Evolutionary conservation across 768 basidiomycete species (phyloP).

Genomic region (Chalciporus sphaerocephalus): DNA sequence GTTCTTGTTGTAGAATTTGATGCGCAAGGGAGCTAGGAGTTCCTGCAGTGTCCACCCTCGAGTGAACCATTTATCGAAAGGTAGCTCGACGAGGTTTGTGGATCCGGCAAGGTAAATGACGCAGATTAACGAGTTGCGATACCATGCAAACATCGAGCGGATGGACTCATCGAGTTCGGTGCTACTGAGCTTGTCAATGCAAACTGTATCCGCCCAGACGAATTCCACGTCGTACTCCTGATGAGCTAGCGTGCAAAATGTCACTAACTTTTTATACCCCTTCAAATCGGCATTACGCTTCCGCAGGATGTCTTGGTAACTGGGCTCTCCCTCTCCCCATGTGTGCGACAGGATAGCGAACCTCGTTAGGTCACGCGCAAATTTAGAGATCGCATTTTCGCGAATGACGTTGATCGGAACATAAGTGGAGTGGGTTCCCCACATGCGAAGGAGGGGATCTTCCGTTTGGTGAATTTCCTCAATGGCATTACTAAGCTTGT

Average conservation of each 20-base stretch:
- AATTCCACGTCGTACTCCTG: slow-evolving; percentile 1
- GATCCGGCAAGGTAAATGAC: slow-evolving; percentile 5
- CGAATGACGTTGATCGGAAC: not conserved
- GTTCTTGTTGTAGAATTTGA: not conserved
- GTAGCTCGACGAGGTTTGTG: not conserved
- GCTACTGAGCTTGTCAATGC: slow-evolving; percentile 19
- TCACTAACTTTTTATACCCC: not conserved
- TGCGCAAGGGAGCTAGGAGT: not conserved
- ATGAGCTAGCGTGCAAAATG: not conserved
- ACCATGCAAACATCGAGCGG: slow-evolving; percentile 20
- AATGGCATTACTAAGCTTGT: not conserved
- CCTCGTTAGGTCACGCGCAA: not conserved
- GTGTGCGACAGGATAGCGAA: slow-evolving; percentile 1
- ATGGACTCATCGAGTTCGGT: slow-evolving; percentile 19
- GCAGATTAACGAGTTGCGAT: slow-evolving; percentile 11
- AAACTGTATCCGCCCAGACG: slow-evolving; percentile 12
- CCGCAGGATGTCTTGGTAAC: not conserved
- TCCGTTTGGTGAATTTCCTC: not conserved
- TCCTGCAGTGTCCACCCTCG: not conserved
- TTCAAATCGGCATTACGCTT: not conserved
- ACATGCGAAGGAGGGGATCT: not conserved
- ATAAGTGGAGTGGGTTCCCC: not conserved
- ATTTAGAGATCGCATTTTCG: not conserved
- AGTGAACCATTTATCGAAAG: not conserved
- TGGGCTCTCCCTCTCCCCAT: not conserved